Evolutionary conservation across 176 grass and related monocot genomes (phyloP).

Genomic region (Zizania latifolia): DNA sequence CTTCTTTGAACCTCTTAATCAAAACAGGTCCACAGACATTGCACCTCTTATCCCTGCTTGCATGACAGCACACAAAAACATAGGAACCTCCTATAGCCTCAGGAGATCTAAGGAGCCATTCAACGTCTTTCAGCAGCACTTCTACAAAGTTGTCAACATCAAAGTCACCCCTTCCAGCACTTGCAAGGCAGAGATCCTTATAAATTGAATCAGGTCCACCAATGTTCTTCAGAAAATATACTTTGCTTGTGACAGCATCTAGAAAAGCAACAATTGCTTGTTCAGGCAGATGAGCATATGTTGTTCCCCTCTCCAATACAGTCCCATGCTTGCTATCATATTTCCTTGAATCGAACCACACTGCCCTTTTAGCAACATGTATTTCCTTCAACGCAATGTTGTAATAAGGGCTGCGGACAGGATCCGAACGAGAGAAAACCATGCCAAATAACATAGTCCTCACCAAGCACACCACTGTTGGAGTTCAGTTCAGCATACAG

Average conservation of each 20-base stretch:
- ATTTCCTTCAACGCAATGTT: conserved; percentile 98
- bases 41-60: too few species aligned
- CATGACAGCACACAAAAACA: too few species aligned
- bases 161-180: too few species aligned
- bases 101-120: conserved; percentile 69
- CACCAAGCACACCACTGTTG: conserved; percentile 87
- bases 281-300: conserved; percentile 93
- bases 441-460: conserved; percentile 87
- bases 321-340: conserved; percentile 76
- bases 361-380: conserved; percentile 70
- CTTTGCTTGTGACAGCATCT: too few species aligned
- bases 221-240: too few species aligned
- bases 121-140: conserved; percentile 72
- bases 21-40: too few species aligned
- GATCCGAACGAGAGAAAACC: conserved; percentile 73
- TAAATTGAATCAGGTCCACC: too few species aligned
- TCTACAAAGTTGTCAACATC: conserved; percentile 89
- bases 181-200: too few species aligned
- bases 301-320: conserved; percentile 97
- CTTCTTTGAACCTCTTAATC: too few species aligned
- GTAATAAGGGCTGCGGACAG: conserved; percentile 91
- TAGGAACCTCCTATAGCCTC: conserved; percentile 72
- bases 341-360: conserved; percentile 60
- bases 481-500: conserved; percentile 99
- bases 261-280: conserved; percentile 81